Conservation (phyloP, 2,329 filamentous ascomycete genomes). For the Chaetothyriales sp. region DNA sequence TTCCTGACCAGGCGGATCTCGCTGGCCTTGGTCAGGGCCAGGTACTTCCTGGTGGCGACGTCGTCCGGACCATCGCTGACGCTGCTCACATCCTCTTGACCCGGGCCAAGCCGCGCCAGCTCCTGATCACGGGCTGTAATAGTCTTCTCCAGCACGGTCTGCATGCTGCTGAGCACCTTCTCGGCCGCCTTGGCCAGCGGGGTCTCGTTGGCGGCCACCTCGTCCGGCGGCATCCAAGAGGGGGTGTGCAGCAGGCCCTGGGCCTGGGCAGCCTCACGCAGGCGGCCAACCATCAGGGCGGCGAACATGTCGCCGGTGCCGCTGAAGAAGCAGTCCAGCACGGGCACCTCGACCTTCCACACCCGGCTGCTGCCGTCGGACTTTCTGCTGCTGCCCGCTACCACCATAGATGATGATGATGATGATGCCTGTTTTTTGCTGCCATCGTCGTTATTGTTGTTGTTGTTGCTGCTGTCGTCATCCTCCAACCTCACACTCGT, state of each 20-base stretch:
- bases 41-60: constrained; percentile 44
- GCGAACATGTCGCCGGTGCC: constrained; percentile 98
- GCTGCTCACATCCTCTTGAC: constrained; percentile 27
- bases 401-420: constrained; percentile 5
- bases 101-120: constrained; percentile 31
- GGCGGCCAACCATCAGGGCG: constrained; percentile 69
- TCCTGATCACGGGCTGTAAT: constrained; percentile 50
- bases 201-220: constrained; percentile 51
- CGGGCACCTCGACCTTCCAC: constrained; percentile 75
- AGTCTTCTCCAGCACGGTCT: constrained; percentile 59
- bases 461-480: not conserved
- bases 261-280: constrained; percentile 55
- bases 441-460: not conserved
- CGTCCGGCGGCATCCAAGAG: constrained; percentile 66
- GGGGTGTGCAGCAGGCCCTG: constrained; percentile 35
- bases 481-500: constrained; percentile 49
- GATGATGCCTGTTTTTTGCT: no score
- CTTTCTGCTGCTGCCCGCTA: constrained; percentile 12
- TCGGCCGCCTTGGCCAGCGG: constrained; percentile 72
- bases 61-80: constrained; percentile 26
- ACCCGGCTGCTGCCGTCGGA: constrained; percentile 50
- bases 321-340: constrained; percentile 84
- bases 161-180: constrained; percentile 86
- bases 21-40: constrained; percentile 65
- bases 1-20: constrained; percentile 76